Base-by-base conservation (phyloP, 371 early-diverging fungal genomes). In the Zychaea mexicana region DNA sequence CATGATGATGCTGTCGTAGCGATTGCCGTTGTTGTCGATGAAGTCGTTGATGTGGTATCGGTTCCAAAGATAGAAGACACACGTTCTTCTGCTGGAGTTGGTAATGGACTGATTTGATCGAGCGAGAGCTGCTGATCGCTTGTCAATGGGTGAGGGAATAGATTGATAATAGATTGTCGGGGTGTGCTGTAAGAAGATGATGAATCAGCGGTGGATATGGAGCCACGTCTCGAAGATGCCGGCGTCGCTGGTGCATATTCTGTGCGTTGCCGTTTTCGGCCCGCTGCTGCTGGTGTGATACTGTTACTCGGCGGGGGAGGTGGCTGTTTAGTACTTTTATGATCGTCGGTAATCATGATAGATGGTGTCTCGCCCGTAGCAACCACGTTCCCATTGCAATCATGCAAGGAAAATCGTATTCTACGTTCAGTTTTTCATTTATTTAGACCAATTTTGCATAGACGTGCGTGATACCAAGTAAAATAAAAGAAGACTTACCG, bases 261-360 rank as follows among this genome's bases (percentile, higher is more conserved):
- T 2, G 60, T 46, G 15, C 47, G 52, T 7, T 33, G 26, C 17
- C 62, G 52, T 56, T 58, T 57, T 56, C 65, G 54, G 30, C 30
- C 45, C 8, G 28, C 49, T 22, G 31, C 62, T 26, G 17, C 52
- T 42, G 15, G 17, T 17, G 55, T 36, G 21, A 19, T 30, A 32
- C 46, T 32, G 21, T 26, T 56, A 31, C 10, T 53, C 10, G 28
- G 10, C 36, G 38, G 30, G 22, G 26, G 10, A 13, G 19, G 32
- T 7, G 57, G 24, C 54, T 60, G 30, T 33, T 30, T 63, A 88
- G 81, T 72, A 19, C 86, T 86, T 71, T 96, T 96, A 81, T 96
- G 97, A 71, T 96, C 97, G 65, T 96, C 97, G 2, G 97, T 96
- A 63, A 96, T 94, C 90, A 96, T 88, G 57, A 96, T 92, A 5